Conservation (phyloP, 2,329 filamentous ascomycete genomes). For the Pyrenophora seminiperda region DNA sequence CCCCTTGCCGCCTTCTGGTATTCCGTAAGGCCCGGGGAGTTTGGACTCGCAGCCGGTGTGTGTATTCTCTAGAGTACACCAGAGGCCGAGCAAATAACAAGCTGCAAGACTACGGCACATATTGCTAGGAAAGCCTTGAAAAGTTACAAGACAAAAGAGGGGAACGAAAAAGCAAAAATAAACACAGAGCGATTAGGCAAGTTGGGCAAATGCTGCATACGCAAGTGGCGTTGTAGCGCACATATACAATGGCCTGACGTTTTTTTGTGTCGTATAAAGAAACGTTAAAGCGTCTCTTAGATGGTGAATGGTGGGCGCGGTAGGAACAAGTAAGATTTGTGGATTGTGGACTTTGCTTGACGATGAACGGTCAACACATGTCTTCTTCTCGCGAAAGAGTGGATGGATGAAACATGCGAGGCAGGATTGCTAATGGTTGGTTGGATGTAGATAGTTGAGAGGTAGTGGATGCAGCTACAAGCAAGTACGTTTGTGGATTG, state of each 20-base stretch:
- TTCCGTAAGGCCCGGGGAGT: background rate
- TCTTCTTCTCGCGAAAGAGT: background rate
- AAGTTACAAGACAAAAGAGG: constrained; percentile 9
- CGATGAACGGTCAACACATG: background rate
- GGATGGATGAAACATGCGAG: constrained; percentile 7
- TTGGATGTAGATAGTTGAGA: background rate
- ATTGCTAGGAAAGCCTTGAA: constrained; percentile 9
- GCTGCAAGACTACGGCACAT: background rate
- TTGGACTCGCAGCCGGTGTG: constrained; percentile 1
- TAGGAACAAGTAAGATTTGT: background rate
- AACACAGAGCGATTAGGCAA: constrained; percentile 2
- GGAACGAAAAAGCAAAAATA: constrained; percentile 23
- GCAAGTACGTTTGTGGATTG: constrained; percentile 3
- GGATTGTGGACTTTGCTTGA: background rate
- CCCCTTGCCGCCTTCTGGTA: background rate
- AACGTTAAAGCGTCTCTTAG: background rate
- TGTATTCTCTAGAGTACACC: background rate
- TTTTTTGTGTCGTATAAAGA: constrained; percentile 11
- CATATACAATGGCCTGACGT: constrained; percentile 13
- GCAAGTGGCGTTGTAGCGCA: constrained; percentile 13
- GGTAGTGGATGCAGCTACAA: background rate
- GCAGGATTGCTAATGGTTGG: background rate
- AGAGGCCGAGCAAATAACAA: constrained; percentile 7
- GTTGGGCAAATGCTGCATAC: constrained; percentile 11
- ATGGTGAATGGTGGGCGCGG: constrained; percentile 2